phyloP scores from a whole-genome alignment of 345 rosid genomes.

The Euphorbia lathyris region DNA sequence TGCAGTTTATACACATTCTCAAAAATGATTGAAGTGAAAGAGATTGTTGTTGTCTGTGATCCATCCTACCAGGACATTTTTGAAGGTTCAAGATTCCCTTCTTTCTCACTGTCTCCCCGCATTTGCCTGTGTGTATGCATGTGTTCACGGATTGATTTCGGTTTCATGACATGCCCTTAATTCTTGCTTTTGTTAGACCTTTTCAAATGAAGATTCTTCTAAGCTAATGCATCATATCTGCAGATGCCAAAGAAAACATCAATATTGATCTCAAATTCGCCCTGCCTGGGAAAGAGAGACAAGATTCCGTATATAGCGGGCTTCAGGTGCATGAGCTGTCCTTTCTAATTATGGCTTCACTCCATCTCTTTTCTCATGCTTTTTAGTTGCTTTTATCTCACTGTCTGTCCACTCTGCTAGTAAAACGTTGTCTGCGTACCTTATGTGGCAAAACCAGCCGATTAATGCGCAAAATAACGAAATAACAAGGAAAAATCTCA shows the following conservation, averaged over 20 bases:
- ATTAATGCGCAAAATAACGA: background rate
- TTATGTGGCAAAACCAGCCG: no score
- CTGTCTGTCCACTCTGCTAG: no score
- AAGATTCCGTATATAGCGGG: conserved; percentile 85
- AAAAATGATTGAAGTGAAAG: conserved; percentile 71
- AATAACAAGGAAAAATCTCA: background rate
- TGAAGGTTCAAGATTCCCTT: conserved; percentile 55
- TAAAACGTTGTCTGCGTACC: no score
- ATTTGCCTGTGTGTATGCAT: background rate
- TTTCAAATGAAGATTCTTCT: background rate
- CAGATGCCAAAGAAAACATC: conserved; percentile 54
- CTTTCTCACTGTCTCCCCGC: background rate
- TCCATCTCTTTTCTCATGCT: background rate
- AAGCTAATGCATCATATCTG: conserved; percentile 18
- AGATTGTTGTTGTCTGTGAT: conserved; percentile 94
- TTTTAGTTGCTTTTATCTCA: background rate
- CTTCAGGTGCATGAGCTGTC: conserved; percentile 59
- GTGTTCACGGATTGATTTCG: background rate
- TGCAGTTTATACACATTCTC: conserved; percentile 82
- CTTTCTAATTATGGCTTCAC: conserved; percentile 1
- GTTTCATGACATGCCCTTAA: background rate
- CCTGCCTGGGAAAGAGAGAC: conserved; percentile 94
- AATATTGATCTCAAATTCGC: conserved; percentile 65
- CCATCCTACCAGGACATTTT: conserved; percentile 82
- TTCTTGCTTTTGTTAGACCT: background rate